Evolutionary conservation across 192 early-diverging fungal species (phyloP).

Genomic region (Coemansia asiatica): DNA sequence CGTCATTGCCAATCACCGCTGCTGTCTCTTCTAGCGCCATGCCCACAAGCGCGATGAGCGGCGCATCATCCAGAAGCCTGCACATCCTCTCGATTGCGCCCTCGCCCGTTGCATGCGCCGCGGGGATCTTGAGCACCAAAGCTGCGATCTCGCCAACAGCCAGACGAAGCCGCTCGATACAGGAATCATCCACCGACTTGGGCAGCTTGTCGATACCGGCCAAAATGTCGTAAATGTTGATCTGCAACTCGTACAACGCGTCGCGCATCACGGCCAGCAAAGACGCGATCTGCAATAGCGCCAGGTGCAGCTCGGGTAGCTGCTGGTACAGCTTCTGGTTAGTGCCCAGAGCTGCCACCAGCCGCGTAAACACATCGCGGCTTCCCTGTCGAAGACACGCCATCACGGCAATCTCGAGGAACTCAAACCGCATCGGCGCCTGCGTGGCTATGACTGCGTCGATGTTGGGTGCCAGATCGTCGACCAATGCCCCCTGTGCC

Average conservation of each 20-base stretch:
- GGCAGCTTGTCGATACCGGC: background rate
- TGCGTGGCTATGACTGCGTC: slow-evolving; percentile 21
- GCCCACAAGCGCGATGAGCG: slow-evolving; percentile 24
- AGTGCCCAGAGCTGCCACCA: slow-evolving; percentile 25
- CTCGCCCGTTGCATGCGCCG: slow-evolving; percentile 19
- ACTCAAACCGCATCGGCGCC: slow-evolving; percentile 39
- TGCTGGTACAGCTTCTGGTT: slow-evolving; percentile 45
- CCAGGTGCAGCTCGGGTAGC: slow-evolving; percentile 37
- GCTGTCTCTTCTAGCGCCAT: slow-evolving; percentile 20
- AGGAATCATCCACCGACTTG: slow-evolving; percentile 7
- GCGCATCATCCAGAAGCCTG: slow-evolving; percentile 39
- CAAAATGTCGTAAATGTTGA: slow-evolving; percentile 13
- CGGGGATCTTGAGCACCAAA: slow-evolving; percentile 26
- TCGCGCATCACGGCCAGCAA: slow-evolving; percentile 32
- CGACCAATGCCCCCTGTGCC: slow-evolving; percentile 5
- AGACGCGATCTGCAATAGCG: slow-evolving; percentile 36
- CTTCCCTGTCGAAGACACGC: slow-evolving; percentile 24
- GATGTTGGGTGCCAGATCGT: slow-evolving; percentile 19
- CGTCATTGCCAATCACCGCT: slow-evolving; percentile 2
- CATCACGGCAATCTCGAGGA: slow-evolving; percentile 29
- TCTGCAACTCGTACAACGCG: slow-evolving; percentile 8
- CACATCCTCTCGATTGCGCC: slow-evolving; percentile 41
- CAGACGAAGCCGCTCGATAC: slow-evolving; percentile 14
- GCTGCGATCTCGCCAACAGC: slow-evolving; percentile 27
- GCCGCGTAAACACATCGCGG: slow-evolving; percentile 21